Evolutionary conservation across 176 grass and related monocot species (phyloP), one percentile per base, ranked within the genome.

Genomic region (Juncus inflexus): DNA sequence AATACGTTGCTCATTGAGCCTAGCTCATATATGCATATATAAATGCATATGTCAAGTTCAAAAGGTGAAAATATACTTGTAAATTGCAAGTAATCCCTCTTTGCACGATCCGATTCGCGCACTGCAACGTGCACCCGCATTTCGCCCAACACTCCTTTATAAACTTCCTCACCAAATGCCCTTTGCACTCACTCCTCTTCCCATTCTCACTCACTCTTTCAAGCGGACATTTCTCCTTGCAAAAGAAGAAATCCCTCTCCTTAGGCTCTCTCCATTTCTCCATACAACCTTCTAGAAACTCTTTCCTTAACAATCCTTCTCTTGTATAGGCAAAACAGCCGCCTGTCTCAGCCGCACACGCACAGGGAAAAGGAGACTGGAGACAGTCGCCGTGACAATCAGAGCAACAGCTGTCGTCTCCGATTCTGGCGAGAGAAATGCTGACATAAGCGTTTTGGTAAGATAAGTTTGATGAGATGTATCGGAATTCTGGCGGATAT

Each of bases 101-200:
- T 63, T 97, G 94, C 50, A 97, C 94, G 10, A 97, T 70, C 38
- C 94, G 87, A 10, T 97, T 97, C 73, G 82, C 88, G 62, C 94
- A 97, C 37, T 79, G 74, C 76, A 55, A 89, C 3, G 66, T 75
- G 50, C 94, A 97, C 0, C 87, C 80, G 39, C 94, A 97, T 71
- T 97, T 97, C 37, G 61, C 85, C 87, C 94, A 97, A 58, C 94
- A 97, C 77, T 97, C 94, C 64, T 97, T 97, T 37, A 97, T 83
- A 79, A 97, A 97, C 52, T 81, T 97, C 64, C 55, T 75, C 47
- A 88, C 52, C 19, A 37, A 50, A 51, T 96, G 92, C 4, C 92
- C 92, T 76, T 89, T 96, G 58, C 92, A 96, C 74, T 80, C 87
- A 66, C 80, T 78, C 70, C 39, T 68, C 65, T 75, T 40, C 12